These are phyloP conservation scores for Neonectria faginata DNA, from an alignment of 2,329 filamentous ascomycete genomes.

Conservation along the genomic window DNA sequence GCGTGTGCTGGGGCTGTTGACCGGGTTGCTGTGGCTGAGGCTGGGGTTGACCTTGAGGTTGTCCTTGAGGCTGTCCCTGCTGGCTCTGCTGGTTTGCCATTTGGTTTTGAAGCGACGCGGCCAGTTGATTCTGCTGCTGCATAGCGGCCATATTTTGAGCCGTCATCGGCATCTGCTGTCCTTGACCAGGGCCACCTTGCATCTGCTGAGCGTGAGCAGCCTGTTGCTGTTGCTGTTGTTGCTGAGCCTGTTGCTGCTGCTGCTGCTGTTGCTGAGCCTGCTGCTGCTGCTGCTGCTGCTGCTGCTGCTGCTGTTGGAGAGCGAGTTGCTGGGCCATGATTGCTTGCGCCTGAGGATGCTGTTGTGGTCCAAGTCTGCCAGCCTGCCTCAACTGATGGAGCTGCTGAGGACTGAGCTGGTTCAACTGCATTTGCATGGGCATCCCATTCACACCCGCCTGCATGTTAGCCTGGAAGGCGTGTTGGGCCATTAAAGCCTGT, in stretches of 20 bases:
- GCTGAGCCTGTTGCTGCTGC: constrained; percentile 51
- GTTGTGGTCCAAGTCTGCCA: constrained; percentile 53
- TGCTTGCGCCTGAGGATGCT: constrained; percentile 50
- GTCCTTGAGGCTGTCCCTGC: constrained; percentile 43
- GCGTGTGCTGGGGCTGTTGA: constrained; percentile 60
- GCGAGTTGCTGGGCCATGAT: constrained; percentile 58
- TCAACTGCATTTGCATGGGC: constrained; percentile 67
- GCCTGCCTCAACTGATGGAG: constrained; percentile 61
- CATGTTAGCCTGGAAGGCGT: constrained; percentile 66
- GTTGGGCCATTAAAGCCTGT: constrained; percentile 66
- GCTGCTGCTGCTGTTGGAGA: constrained; percentile 53
- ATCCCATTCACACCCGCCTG: constrained; percentile 58
- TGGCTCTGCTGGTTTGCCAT: constrained; percentile 48
- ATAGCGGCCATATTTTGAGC: constrained; percentile 59
- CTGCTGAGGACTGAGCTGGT: constrained; percentile 63
- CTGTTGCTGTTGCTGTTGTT: constrained; percentile 50
- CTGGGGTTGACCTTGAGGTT: constrained; percentile 40
- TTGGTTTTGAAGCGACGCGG: constrained; percentile 47
- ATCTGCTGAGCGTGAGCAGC: constrained; percentile 54
- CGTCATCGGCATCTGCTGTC: constrained; percentile 62
- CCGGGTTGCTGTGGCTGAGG: constrained; percentile 52
- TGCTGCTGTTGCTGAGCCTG: constrained; percentile 41
- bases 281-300: constrained; percentile 52
- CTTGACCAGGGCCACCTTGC: constrained; percentile 57
- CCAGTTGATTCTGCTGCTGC: constrained; percentile 58